These are phyloP conservation scores for Camelina laxa DNA, from an alignment of 345 rosid genomes.

Conservation along the genomic window DNA sequence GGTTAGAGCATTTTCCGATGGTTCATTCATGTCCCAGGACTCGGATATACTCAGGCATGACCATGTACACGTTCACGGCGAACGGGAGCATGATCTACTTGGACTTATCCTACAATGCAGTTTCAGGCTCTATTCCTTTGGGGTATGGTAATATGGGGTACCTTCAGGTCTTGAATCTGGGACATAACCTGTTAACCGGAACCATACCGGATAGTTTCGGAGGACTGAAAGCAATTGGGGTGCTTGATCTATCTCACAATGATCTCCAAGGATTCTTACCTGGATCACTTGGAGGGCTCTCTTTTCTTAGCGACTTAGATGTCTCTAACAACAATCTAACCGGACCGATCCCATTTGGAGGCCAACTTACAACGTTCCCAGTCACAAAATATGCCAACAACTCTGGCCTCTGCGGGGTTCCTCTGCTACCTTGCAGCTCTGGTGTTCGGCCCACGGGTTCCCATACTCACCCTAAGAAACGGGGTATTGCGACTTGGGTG, in stretches of 20 bases:
- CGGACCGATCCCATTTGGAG: conserved; percentile 72
- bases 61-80: conserved; percentile 65
- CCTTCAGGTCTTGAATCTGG: conserved; percentile 88
- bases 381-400: conserved; percentile 63
- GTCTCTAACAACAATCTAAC: conserved; percentile 74
- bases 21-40: conserved; percentile 85
- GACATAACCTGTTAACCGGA: conserved; percentile 77
- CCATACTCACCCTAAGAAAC: conserved; percentile 54
- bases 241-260: conserved; percentile 82
- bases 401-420: conserved; percentile 86
- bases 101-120: conserved; percentile 77
- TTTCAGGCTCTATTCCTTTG: conserved; percentile 74
- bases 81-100: conserved; percentile 92
- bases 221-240: conserved; percentile 73
- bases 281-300: conserved; percentile 57
- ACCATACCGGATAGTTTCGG: conserved; percentile 78
- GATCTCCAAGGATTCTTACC: conserved; percentile 71
- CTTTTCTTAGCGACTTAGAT: conserved; percentile 67
- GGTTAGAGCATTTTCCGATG: conserved; percentile 75
- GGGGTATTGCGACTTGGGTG: conserved; percentile 59
- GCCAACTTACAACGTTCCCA: conserved; percentile 82
- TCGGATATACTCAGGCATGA: conserved; percentile 79
- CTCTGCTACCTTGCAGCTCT: conserved; percentile 59
- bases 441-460: conserved; percentile 42
- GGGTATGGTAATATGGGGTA: conserved; percentile 65